Base-by-base conservation (phyloP, 2,329 filamentous ascomycete species). In the Arachnomyces sp. region DNA sequence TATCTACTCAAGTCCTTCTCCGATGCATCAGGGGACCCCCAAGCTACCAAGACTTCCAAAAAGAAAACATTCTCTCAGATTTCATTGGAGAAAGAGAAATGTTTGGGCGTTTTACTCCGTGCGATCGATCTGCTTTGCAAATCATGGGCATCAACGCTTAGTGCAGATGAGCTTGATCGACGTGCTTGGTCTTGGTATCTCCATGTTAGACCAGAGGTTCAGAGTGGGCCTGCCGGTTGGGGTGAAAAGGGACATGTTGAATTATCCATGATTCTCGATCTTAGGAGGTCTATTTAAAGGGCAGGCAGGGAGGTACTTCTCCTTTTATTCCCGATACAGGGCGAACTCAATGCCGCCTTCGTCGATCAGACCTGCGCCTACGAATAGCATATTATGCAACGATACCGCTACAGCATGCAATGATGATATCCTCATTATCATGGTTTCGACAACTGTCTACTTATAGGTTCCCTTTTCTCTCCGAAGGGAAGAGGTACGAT, bases 161-260 rank as follows among this genome's bases (percentile, higher is more conserved):
- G 63, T 17, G 63, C 66, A 3, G 69, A 74, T 12, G 85, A 94
- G 52, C 66, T 94, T 38, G 85, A 94, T 56, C 72, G 73, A 45
- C 75, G 80, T 44, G 84, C 86, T 13, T 93, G 86, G 85, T 68
- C 68, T 8, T 94, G 87, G 87, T 94, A 94, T 61, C 69, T 83
- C 2, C 73, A 75, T 15, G 78, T 89, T 14, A 71, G 88, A 46
- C 87, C 87, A 1, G 80, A 86, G 14, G 83, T 94, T 2, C 79
- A 84, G 43, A 65, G 72, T 42, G 88, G 87, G 0, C 76, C 77
- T 35, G 76, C 78, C 14, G 87, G 88, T 2, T 94, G 87, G 87
- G 87, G 87, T 18, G 84, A 82, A 9, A 92, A 90, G 60, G 86
- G 84, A 1, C 66, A 69, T 39, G 68, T 94, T 18, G 78, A 71